Evolutionary conservation across 306 rosid genomes (phyloP).

Genomic region (Cyamopsis tetragonoloba): DNA sequence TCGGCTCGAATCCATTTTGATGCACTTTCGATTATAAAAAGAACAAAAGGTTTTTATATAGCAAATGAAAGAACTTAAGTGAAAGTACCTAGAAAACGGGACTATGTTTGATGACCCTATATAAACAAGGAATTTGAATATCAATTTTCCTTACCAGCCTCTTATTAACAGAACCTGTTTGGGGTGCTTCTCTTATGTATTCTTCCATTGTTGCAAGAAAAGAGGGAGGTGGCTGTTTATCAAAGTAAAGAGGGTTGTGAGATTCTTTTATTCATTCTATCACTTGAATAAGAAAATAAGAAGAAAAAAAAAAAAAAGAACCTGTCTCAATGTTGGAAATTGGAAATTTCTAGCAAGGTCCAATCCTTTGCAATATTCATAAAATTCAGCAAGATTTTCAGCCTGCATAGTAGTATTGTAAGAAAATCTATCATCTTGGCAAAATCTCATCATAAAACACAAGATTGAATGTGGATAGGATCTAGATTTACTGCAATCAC

Average conservation of each 20-base stretch:
- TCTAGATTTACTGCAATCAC: too few species aligned
- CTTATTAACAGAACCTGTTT: conserved; percentile 46
- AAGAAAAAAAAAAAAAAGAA: conserved; percentile 33
- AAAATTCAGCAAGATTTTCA: conserved; percentile 74
- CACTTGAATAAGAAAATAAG: too few species aligned
- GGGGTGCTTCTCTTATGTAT: conserved; percentile 85
- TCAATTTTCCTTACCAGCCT: conserved; percentile 58
- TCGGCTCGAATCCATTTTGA: too few species aligned
- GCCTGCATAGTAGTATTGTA: conserved; percentile 49
- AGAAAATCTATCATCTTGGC: conserved; percentile 19
- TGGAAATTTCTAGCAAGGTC: conserved; percentile 93
- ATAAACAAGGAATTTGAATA: neutral
- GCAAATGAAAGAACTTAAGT: too few species aligned
- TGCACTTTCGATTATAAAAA: too few species aligned
- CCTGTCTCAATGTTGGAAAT: conserved; percentile 93
- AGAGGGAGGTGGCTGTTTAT: conserved; percentile 88
- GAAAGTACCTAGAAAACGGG: too few species aligned
- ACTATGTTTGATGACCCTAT: too few species aligned
- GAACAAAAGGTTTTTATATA: too few species aligned
- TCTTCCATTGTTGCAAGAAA: conserved; percentile 92
- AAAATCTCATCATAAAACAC: neutral
- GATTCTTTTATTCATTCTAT: conserved; percentile 18
- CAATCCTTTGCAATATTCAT: conserved; percentile 89
- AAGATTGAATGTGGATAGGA: too few species aligned
- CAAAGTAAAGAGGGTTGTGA: conserved; percentile 28